These are phyloP conservation scores for Bonia amplexicaulis DNA, from an alignment of 176 grass and related monocot genomes.

Conservation along the genomic window DNA sequence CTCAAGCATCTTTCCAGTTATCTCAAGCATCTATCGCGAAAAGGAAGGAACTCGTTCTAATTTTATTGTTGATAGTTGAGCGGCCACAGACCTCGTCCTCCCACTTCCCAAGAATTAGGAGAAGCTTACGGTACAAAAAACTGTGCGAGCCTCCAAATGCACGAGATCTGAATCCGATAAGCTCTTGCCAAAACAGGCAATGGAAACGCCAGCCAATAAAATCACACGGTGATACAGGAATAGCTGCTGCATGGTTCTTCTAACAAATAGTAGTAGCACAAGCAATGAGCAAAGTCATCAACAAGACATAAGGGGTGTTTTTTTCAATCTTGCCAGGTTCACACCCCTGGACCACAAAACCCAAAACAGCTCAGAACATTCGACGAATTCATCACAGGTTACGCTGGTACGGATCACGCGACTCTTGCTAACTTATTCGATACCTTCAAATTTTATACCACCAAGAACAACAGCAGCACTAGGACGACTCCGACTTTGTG, in stretches of 20 bases:
- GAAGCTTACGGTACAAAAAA: no score
- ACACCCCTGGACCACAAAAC: neutral
- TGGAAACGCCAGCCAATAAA: neutral
- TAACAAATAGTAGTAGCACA: neutral
- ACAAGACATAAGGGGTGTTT: neutral
- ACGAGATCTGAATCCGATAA: no score
- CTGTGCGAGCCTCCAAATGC: no score
- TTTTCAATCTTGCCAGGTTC: neutral
- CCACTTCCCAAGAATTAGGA: no score
- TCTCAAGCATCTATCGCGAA: no score
- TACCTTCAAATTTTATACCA: neutral
- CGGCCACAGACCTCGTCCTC: no score
- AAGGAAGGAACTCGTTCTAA: no score
- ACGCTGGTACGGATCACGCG: neutral
- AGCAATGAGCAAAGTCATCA: neutral
- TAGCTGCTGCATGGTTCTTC: neutral
- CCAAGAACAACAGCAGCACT: neutral
- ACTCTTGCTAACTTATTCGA: conserved; percentile 33
- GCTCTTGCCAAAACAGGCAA: neutral
- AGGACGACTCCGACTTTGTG: conserved; percentile 63
- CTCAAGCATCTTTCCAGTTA: no score
- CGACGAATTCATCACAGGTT: neutral
- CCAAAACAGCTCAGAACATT: conserved; percentile 6
- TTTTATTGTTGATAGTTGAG: no score
- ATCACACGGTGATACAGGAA: neutral